Percentiles rank a stretch among this genome's conserved stretches.
Evolutionary conservation across 257 asterid genomes (phyloP).

Genomic region (Phtheirospermum japonicum): DNA sequence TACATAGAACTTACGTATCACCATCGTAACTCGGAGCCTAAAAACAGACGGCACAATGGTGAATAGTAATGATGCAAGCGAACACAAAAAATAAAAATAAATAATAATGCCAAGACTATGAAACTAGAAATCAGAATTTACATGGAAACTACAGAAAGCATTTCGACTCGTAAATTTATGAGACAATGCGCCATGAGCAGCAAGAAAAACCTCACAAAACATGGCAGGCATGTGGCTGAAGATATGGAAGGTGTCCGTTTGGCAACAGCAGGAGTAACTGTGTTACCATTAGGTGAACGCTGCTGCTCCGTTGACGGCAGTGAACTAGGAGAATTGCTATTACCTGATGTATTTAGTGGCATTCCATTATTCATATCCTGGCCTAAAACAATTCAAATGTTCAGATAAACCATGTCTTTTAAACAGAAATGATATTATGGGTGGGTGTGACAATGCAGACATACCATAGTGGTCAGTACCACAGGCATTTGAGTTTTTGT

Average conservation of each 20-base stretch:
- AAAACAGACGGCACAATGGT: slow-evolving; percentile 24
- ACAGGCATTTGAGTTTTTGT: background rate
- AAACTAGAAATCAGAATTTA: slow-evolving; percentile 38
- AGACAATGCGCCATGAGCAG: slow-evolving; percentile 36
- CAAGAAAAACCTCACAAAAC: slow-evolving; percentile 34
- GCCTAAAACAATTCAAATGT: slow-evolving; percentile 41
- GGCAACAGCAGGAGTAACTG: slow-evolving; percentile 68
- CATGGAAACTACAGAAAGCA: slow-evolving; percentile 29
- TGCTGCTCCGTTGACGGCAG: slow-evolving; percentile 73
- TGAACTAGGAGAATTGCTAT: slow-evolving; percentile 56
- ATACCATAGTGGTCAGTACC: slow-evolving; percentile 5
- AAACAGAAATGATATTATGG: too few relatives aligned
- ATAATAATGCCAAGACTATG: slow-evolving; percentile 27
- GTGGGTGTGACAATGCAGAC: background rate
- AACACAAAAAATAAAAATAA: slow-evolving; percentile 4
- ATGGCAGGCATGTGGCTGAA: slow-evolving; percentile 35
- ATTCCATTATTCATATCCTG: slow-evolving; percentile 44
- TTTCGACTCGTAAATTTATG: slow-evolving; percentile 24
- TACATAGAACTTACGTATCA: slow-evolving; percentile 27
- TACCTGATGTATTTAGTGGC: slow-evolving; percentile 47
- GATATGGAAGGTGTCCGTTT: slow-evolving; percentile 61
- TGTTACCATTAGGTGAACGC: slow-evolving; percentile 50
- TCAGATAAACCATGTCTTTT: slow-evolving; percentile 15
- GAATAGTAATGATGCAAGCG: slow-evolving; percentile 6
- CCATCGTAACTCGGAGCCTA: slow-evolving; percentile 33